Base-by-base conservation (phyloP, 148 eudicot species). In the Arctostaphylos glauca region DNA sequence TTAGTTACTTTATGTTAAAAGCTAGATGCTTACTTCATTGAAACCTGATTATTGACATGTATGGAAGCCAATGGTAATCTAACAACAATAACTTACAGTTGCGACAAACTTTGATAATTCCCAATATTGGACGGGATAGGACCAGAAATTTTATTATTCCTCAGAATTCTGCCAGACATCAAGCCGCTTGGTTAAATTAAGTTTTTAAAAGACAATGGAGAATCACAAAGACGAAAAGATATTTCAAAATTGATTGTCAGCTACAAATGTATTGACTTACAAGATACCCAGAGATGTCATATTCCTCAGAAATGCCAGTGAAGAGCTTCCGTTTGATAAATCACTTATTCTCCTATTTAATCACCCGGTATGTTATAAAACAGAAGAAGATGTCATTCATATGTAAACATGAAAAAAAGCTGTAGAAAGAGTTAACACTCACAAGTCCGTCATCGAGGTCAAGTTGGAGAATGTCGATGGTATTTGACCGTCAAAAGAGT, bases 91-190 rank as follows among this genome's bases (percentile, higher is more conserved):
- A 87, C 98, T 92, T 91, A 95, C 98, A 95, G 85, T 49, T 81
- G 89, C 4, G 71, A 18, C 84, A 95, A 75, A 81, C 80, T 88
- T 78, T 80, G 86, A 59, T 81, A 80, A 80, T 82, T 87, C 76
- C 94, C 90, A 56, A 96, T 83, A 83, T 81, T 53, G 44, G 90
- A 62, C 38, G 99, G 98, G 73, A 96, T 88, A 77, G 92, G 79
- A 77, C 91, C 98, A 68, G 92, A 92, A 81, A 96, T 87, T 84
- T 91, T 93, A 87, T 89, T 89, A 81, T 96, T 89, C 87, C 90
- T 86, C 81, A 96, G 86, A 84, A 90, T 79, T 86, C 98, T 96
- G 87, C 82, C 74, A 16, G 48, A 53, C 12, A 85, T 60, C 7
- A 48, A 59, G 49, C 18, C 31, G 76, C 52, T 47, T 38, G 5